phyloP scores from a whole-genome alignment of 2,329 filamentous ascomycete species.

The Trichophyton verrucosum region DNA sequence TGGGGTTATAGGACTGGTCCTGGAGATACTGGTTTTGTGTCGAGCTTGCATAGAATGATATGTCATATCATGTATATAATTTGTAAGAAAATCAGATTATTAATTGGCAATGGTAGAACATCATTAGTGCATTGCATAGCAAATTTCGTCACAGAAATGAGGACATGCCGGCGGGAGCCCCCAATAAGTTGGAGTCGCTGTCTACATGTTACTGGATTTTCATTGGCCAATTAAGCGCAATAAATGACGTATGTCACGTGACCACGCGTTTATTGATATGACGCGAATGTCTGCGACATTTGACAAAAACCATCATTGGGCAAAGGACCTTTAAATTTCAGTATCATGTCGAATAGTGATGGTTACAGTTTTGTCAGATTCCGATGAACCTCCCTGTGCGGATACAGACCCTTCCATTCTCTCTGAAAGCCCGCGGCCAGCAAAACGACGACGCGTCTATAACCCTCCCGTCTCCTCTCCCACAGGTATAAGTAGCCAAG shows the following conservation, averaged over 20 bases:
- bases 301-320: background rate
- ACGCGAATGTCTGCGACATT: constrained; percentile 10
- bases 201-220: background rate
- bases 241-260: background rate
- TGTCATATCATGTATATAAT: no score
- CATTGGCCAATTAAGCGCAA: background rate
- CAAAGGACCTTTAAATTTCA: background rate
- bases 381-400: background rate
- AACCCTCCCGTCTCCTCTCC: background rate
- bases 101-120: no score
- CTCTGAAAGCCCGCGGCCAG: constrained; percentile 18
- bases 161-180: no score
- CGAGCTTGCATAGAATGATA: no score
- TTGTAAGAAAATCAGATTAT: no score
- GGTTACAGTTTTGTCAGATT: background rate
- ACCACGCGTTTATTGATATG: background rate
- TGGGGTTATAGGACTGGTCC: background rate
- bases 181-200: no score
- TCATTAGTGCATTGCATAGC: no score
- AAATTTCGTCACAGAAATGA: no score
- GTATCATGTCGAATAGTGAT: background rate
- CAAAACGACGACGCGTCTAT: constrained; percentile 26
- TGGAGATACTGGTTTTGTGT: background rate
- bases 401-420: background rate
- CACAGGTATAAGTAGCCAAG: background rate